A percentile compares a stretch with the other conserved stretches of the same genome.
phyloP scores from a whole-genome alignment of 1,139 yeast genomes.

The Ogataea hybrid region DNA sequence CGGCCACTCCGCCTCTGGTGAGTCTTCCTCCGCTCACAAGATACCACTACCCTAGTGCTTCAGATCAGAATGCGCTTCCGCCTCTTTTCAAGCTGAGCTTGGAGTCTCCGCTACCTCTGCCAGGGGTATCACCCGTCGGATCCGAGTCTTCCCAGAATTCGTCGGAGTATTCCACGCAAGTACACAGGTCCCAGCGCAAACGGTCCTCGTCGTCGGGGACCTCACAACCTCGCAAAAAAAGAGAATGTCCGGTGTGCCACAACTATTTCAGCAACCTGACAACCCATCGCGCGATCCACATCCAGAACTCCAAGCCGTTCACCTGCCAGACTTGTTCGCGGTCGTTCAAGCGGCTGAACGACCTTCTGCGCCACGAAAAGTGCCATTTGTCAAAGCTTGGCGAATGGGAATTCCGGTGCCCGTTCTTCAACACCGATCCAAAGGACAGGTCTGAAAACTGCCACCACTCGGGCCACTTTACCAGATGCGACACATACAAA shows the following conservation, averaged over 20 bases:
- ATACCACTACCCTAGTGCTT: background rate
- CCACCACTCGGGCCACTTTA: constrained; percentile 80
- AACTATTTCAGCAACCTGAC: constrained; percentile 76
- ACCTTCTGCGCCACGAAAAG: constrained; percentile 77
- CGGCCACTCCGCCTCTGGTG: background rate
- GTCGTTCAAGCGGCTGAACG: constrained; percentile 88
- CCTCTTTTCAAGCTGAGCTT: constrained; percentile 28
- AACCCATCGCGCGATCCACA: constrained; percentile 83
- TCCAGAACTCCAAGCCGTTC: constrained; percentile 73
- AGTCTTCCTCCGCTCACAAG: constrained; percentile 6
- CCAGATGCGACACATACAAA: constrained; percentile 88
- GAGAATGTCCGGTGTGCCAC: constrained; percentile 82
- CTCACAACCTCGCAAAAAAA: constrained; percentile 50
- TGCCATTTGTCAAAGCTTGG: constrained; percentile 76
- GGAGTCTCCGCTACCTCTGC: constrained; percentile 16
- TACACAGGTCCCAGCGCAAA: background rate
- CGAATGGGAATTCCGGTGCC: constrained; percentile 49
- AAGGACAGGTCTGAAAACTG: constrained; percentile 37
- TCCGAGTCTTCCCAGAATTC: constrained; percentile 2
- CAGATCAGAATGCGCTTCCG: constrained; percentile 16
- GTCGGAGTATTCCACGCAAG: background rate
- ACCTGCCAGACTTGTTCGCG: constrained; percentile 74
- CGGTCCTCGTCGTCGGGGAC: background rate
- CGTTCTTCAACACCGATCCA: constrained; percentile 33
- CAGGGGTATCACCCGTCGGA: constrained; percentile 1